Base-by-base conservation (phyloP, 495 filamentous ascomycete species). In the Penicillium atrosanguineum region DNA sequence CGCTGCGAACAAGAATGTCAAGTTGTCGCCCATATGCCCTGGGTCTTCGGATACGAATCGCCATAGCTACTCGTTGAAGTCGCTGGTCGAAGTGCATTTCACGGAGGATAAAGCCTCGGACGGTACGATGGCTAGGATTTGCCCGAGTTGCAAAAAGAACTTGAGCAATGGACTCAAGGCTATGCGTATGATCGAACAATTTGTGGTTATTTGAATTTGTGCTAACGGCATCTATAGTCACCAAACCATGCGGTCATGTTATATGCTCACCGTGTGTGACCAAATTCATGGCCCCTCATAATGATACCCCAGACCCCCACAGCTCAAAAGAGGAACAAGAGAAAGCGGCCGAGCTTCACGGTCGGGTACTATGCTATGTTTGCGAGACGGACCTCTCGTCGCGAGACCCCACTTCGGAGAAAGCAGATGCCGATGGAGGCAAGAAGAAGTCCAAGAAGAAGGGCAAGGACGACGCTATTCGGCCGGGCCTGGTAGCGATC, bases 241-340 rank as follows among this genome's bases (percentile, higher is more conserved):
- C 91, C 2, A 94, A 91, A 69, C 91, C 92, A 0, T 98, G 94
- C 64, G 94, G 94, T 0, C 94, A 98, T 61, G 90, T 97, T 4
- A 75, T 97, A 7, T 98, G 94, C 71, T 86, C 88, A 55, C 89
- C 84, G 16, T 98, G 94, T 63, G 88, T 90, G 3, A 81, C 83
- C 40, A 90, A 94, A 62, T 96, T 98, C 69, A 89, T 97, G 83
- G 83, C 76, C 19, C 79, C 84, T 0, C 73, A 78, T 37, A 72
- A 79, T 23, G 71, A 69, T 34, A 34, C 31, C 3, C 72, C 76
- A 3, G 86, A 92, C 64, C 86, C 89, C 3, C 89, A 92, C 59
- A 77, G 76, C 39, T 70, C 76, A 0, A 79, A 79, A 2, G 80
- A 83, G 40, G 70, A 76, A 14, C 79, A 81, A 39, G 73, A 69